These are phyloP conservation scores for Penicillium flavigenum DNA, from an alignment of 495 filamentous ascomycete genomes.

Conservation along the genomic window DNA sequence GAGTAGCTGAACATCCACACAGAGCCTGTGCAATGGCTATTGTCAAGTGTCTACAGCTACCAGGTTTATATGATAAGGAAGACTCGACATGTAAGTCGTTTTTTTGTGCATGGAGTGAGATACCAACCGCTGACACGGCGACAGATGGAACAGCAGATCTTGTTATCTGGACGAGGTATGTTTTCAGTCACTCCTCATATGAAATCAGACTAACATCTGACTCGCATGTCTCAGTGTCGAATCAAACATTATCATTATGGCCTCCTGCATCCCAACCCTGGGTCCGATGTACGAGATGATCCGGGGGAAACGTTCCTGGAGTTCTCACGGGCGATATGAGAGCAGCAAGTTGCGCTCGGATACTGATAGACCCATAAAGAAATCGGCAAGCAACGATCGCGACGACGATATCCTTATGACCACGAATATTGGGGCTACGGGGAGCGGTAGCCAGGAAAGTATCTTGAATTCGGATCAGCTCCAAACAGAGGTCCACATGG, in stretches of 20 bases:
- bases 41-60: slow-evolving; percentile 45
- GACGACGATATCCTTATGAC: slow-evolving; percentile 10
- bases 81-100: slow-evolving; percentile 43
- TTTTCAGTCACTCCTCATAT: not conserved
- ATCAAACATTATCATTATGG: slow-evolving; percentile 48
- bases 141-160: slow-evolving; percentile 35
- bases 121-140: not conserved
- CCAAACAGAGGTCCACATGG: not conserved
- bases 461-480: slow-evolving; percentile 12
- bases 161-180: slow-evolving; percentile 48
- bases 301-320: slow-evolving; percentile 20
- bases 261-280: slow-evolving; percentile 50
- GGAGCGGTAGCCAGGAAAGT: slow-evolving; percentile 18
- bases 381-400: not conserved
- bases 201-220: not conserved
- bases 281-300: slow-evolving; percentile 42
- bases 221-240: slow-evolving; percentile 35
- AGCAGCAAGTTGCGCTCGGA: slow-evolving; percentile 5
- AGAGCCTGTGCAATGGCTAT: slow-evolving; percentile 28
- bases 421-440: slow-evolving; percentile 14
- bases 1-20: not conserved
- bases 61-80: slow-evolving; percentile 26
- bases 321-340: slow-evolving; percentile 12
- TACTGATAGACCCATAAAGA: not conserved
- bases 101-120: not conserved